Evolutionary conservation across 139 green algal genomes (phyloP), one percentile per base, ranked within the genome.

Genomic region (Ettlia oleoabundans): DNA sequence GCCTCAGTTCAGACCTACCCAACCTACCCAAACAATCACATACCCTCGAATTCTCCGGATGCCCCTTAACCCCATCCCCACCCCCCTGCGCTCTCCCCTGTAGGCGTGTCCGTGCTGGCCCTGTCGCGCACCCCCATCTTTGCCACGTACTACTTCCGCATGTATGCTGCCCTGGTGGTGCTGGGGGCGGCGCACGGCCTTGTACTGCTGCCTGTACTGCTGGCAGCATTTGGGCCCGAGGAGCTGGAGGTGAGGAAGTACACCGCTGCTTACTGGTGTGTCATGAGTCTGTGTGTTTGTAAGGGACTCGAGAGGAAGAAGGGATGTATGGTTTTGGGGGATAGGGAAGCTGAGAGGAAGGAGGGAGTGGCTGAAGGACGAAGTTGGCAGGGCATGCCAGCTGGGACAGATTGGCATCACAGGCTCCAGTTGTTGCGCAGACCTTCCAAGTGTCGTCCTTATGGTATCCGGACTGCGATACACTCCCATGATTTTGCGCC

Each of bases 101-200:
- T 67, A 79, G 94, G 94, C n/a, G 94, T 97, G 61, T 69, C 86
- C 8, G 93, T 97, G 73, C 88, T 97, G 73, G 93, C 90, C 19
- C 92, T 90, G 67, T 91, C 94, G 10, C 85, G 67, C 35, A 98
- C 94, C 9, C 85, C 86, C 58, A 95, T 97, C 75, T 96, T 97
- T 70, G 47, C 42, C 66, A 84, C 90, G 38, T 94, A 92, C 79
- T 95, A 88, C 76, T 94, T 93, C 88, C 75, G 93, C 65, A 91
- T 98, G 85, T 98, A 98, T 82, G 55, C 95, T 41, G 92, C 86
- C 8, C 86, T 98, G 40, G 95, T 98, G 28, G n/a, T 96, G 30
- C 67, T 95, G 38, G 95, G 95, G 1, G 93, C 93, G 0, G 77
- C 86, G n/a, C 95, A 98, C 80, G 94, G 93, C 7, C 88, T 98